phyloP scores from a whole-genome alignment of 2,329 filamentous ascomycete species.

The Boeremia exigua region DNA sequence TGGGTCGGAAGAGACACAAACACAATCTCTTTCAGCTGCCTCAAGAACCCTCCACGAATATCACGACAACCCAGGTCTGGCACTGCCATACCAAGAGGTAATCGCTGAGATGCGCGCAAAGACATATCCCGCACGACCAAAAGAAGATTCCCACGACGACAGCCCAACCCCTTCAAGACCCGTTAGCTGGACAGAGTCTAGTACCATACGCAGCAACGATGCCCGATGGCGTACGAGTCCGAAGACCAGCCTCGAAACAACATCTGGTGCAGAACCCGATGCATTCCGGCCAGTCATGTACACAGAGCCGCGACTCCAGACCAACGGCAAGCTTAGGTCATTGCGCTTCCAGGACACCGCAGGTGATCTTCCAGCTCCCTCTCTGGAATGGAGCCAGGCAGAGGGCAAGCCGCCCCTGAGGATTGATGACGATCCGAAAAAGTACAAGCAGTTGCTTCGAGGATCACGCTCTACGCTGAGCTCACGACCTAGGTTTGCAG shows the following conservation, averaged over 20 bases:
- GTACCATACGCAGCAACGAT: not conserved
- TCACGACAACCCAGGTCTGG: not conserved
- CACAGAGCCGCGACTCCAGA: not conserved
- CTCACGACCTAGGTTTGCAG: not conserved
- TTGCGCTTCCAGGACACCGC: not conserved
- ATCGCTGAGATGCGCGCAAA: not conserved
- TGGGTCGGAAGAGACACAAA: too few species aligned
- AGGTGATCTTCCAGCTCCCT: not conserved
- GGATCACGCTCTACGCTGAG: not conserved
- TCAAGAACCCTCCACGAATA: not conserved
- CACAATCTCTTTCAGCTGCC: not conserved
- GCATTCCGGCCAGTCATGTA: not conserved
- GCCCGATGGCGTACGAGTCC: not conserved
- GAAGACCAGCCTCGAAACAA: not conserved
- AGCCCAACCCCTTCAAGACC: not conserved
- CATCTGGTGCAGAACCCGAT: not conserved
- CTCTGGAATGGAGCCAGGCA: not conserved
- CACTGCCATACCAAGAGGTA: not conserved
- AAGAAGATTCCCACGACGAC: not conserved
- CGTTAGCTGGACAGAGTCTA: not conserved
- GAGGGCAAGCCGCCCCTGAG: not conserved
- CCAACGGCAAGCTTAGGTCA: not conserved
- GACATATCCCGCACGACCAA: not conserved
- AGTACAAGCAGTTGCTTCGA: not conserved
- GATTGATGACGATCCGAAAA: not conserved